phyloP scores from a whole-genome alignment of 108 stramenopile species.

The Chaetoceros tenuissimus region DNA sequence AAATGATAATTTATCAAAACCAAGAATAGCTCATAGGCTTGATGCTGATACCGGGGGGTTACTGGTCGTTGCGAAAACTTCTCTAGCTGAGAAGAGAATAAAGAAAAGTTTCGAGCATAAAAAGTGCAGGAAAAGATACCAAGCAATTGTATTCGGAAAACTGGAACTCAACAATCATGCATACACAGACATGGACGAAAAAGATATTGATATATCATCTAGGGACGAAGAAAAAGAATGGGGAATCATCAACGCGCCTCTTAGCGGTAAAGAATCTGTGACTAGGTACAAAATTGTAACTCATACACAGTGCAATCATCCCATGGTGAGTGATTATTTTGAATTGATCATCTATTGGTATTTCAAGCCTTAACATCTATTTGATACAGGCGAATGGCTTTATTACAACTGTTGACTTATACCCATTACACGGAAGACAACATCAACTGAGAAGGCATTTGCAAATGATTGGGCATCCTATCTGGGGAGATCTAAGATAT shows the following conservation, averaged over 20 bases:
- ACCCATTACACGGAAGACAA: conserved; percentile 30
- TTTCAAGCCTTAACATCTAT: too few relatives aligned
- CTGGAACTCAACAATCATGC: not conserved
- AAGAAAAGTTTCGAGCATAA: conserved; percentile 6
- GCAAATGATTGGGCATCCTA: conserved; percentile 32
- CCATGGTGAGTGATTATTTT: too few relatives aligned
- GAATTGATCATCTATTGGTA: too few relatives aligned
- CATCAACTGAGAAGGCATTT: conserved; percentile 49
- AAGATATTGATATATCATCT: too few relatives aligned
- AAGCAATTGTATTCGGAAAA: conserved; percentile 16
- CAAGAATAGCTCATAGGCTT: conserved; percentile 35
- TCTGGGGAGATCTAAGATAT: conserved; percentile 31
- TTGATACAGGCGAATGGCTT: conserved; percentile 4
- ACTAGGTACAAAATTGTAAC: conserved; percentile 9
- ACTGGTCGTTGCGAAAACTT: conserved; percentile 46
- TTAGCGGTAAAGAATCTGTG: conserved; percentile 4
- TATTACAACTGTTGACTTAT: conserved; percentile 21
- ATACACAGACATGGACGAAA: too few relatives aligned
- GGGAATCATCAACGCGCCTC: too few relatives aligned
- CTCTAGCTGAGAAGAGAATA: conserved; percentile 13
- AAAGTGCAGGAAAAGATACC: conserved; percentile 18
- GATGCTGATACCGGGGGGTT: conserved; percentile 49
- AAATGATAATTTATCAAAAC: not conserved
- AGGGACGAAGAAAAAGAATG: too few relatives aligned
- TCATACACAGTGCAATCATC: conserved; percentile 4